phyloP scores from a whole-genome alignment of 2,329 filamentous ascomycete genomes.

The Tolypocladium album region DNA sequence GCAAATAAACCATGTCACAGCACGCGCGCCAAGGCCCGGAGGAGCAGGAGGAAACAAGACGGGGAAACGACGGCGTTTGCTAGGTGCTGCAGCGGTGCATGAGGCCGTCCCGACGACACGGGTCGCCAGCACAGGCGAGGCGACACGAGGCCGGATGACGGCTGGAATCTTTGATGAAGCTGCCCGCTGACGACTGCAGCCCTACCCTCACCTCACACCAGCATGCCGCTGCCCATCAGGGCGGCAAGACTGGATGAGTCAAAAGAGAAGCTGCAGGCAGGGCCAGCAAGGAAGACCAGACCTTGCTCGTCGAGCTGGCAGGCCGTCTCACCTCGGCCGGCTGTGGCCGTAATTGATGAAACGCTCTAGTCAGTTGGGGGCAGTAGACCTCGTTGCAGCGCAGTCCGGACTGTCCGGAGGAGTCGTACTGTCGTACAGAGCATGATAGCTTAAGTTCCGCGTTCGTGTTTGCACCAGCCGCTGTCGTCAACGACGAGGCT shows the following conservation, averaged over 20 bases:
- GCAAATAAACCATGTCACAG: neutral
- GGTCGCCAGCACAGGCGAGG: neutral
- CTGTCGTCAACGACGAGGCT: too few species aligned
- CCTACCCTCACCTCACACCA: too few species aligned
- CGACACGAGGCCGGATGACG: neutral
- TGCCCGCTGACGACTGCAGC: too few species aligned
- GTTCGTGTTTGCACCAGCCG: neutral
- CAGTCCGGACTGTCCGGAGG: neutral
- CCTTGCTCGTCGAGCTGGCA: neutral
- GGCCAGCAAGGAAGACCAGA: neutral
- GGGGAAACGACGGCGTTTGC: neutral
- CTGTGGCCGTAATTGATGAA: too few species aligned
- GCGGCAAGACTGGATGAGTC: neutral
- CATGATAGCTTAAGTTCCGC: too few species aligned
- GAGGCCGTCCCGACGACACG: neutral
- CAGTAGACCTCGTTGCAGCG: too few species aligned
- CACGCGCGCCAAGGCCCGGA: neutral
- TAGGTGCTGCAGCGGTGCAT: too few species aligned
- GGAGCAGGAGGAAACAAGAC: neutral
- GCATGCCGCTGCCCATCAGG: too few species aligned
- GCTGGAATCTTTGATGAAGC: neutral
- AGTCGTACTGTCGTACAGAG: too few species aligned
- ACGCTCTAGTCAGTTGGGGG: neutral
- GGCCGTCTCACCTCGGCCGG: neutral
- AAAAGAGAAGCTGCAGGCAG: neutral